These are phyloP conservation scores for Isatis lusitanica DNA, from an alignment of 441 rosid species.

Conservation along the genomic window DNA sequence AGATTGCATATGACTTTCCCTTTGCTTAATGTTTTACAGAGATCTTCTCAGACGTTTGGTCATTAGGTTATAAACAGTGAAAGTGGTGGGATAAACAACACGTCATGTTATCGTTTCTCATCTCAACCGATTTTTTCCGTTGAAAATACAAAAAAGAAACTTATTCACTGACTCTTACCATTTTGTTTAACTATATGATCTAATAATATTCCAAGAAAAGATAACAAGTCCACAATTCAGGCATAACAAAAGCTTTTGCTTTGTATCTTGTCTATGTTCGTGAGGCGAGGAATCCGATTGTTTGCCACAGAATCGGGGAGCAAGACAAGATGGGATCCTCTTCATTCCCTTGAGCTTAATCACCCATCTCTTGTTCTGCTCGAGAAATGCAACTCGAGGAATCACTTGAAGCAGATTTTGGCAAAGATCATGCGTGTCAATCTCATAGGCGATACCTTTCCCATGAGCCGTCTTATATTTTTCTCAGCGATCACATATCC, in stretches of 20 bases:
- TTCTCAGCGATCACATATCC: constrained; percentile 56
- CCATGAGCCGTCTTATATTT: constrained; percentile 60
- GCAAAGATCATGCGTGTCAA: constrained; percentile 52
- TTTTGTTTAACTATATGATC: too few relatives aligned
- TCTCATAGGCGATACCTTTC: constrained; percentile 51
- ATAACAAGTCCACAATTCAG: too few relatives aligned
- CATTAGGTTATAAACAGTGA: background rate
- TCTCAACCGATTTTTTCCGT: too few relatives aligned
- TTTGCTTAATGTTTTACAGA: constrained; percentile 56
- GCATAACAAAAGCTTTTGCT: background rate
- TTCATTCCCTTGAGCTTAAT: constrained; percentile 44
- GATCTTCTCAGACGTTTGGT: constrained; percentile 27
- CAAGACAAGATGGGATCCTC: constrained; percentile 51
- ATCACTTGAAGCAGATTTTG: constrained; percentile 53
- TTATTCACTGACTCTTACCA: too few relatives aligned
- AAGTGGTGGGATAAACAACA: background rate
- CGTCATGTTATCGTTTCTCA: background rate
- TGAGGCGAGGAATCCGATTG: constrained; percentile 38
- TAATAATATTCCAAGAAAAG: too few relatives aligned
- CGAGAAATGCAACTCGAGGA: constrained; percentile 44
- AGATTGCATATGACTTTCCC: constrained; percentile 67
- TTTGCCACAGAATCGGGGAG: constrained; percentile 25
- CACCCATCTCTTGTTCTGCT: constrained; percentile 52
- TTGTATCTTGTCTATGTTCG: background rate
- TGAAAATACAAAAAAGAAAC: too few relatives aligned